Evolutionary conservation across 352 stramenopile genomes (phyloP), one percentile per base, ranked within the genome.

Genomic region (Pythium rishiriense): DNA sequence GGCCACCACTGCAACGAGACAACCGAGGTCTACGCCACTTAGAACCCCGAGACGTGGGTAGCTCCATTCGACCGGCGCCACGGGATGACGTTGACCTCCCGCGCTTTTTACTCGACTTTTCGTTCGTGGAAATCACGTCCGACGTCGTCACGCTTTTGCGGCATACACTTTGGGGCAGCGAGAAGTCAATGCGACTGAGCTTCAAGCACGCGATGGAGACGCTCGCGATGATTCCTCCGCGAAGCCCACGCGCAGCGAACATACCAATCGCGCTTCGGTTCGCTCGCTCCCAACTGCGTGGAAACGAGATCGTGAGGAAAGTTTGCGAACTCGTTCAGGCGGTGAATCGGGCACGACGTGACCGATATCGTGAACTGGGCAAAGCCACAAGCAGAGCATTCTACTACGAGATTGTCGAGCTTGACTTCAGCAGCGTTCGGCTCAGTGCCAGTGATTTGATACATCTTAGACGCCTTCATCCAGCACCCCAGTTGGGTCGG

Each of bases 101-200:
- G 2, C 57, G 67, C 0, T 87, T 85, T 24, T 15, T 75, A 14
- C 51, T 87, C 14, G 65, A 82, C 21, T 82, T 83, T 39, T 65
- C 66, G 0, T 72, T 62, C 22, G 19, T 69, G 10, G 54, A 71
- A 24, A 37, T 87, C 10, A 72, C 72, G 6, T 46, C 50, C 0
- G 59, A 81, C 1, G 8, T 82, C 15, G 21, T 87, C 24, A 50
- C 37, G 28, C 55, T 83, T 11, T 63, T 68, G 19, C 50, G 64
- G 2, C 52, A 60, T 15, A 67, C 71, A 15, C 48, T 81, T 15
- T 52, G 66, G 24, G 73, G 52, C 5, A 69, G 50, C n/a, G 37
- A 49, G 10, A 65, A 68, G 45, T 55, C 57, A 5, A 74, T 76
- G 70, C 67, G 73, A 8, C 49, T 72, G 43, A 67, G 45, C 42